A percentile compares a stretch with the other conserved stretches of the same genome.
Conservation (phyloP, 495 filamentous ascomycete genomes). For the Neurospora terricola region DNA sequence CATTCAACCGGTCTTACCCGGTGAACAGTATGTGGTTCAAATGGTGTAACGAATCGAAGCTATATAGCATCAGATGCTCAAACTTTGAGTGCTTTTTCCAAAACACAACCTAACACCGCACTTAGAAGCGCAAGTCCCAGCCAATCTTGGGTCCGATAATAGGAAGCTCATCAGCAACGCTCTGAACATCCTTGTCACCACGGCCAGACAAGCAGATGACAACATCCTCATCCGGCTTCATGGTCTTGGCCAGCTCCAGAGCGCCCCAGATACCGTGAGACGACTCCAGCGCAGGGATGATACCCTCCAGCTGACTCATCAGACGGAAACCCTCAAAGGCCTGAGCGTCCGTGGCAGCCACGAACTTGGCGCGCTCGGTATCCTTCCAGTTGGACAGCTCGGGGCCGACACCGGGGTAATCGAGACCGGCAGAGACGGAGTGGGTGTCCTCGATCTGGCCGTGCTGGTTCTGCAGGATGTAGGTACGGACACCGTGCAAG, state of each 20-base stretch:
- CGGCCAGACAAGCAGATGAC: conserved; percentile 91
- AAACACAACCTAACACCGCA: not conserved
- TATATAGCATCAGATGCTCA: not conserved
- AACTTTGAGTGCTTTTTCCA: not conserved
- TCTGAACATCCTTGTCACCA: conserved; percentile 98
- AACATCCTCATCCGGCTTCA: conserved; percentile 78
- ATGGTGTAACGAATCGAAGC: not conserved
- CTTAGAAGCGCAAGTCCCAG: conserved; percentile 79
- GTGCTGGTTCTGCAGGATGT: conserved; percentile 82
- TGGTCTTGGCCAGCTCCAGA: conserved; percentile 80
- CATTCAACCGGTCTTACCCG: not conserved
- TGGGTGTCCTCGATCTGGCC: conserved; percentile 93
- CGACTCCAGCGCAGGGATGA: conserved; percentile 91
- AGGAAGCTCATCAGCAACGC: conserved; percentile 89
- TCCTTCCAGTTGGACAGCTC: conserved; percentile 94
- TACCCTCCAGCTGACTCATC: conserved; percentile 79
- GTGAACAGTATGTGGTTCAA: not conserved
- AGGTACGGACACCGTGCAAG: conserved; percentile 89
- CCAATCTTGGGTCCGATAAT: conserved; percentile 82
- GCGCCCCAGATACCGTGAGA: conserved; percentile 88
- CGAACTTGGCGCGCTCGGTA: conserved; percentile 69
- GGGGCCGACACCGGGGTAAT: conserved; percentile 94
- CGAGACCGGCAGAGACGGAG: conserved; percentile 91
- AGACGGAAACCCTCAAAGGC: conserved; percentile 84
- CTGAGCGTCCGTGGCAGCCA: conserved; percentile 85